phyloP scores from a whole-genome alignment of 495 filamentous ascomycete species.

The Hypoxylon crocopeplum region DNA sequence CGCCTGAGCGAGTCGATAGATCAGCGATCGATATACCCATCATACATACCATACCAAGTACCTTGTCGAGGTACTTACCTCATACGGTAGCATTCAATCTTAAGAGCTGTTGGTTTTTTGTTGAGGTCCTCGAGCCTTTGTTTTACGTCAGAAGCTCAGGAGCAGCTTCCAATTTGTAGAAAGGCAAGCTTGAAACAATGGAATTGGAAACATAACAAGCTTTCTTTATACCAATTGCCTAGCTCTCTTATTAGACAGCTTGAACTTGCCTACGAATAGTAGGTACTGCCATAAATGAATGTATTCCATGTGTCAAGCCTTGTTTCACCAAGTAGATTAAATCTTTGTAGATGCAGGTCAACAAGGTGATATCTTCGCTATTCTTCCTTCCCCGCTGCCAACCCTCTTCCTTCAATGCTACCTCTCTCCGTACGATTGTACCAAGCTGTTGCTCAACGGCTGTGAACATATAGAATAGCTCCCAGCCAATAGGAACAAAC shows the following conservation, averaged over 20 bases:
- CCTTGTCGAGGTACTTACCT: constrained; percentile 1
- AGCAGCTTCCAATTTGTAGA: constrained; percentile 6
- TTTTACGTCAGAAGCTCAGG: too few relatives aligned
- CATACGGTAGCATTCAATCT: constrained; percentile 8
- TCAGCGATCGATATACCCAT: constrained; percentile 23
- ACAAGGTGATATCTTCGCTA: too few relatives aligned
- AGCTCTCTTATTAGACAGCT: too few relatives aligned
- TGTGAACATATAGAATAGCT: constrained; percentile 5
- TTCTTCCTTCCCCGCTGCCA: constrained; percentile 12
- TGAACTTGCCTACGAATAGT: too few relatives aligned
- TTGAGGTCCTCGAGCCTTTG: too few relatives aligned
- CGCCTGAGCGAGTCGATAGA: constrained; percentile 4
- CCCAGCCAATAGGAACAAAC: constrained; percentile 16
- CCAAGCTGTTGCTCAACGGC: constrained; percentile 9
- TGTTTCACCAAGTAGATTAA: constrained; percentile 2
- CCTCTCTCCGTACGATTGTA: too few relatives aligned
- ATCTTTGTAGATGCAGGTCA: not conserved
- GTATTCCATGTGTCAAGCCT: constrained; percentile 1
- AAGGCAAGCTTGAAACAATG: constrained; percentile 10
- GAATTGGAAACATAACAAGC: not conserved
- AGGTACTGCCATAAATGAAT: too few relatives aligned
- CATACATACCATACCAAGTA: not conserved
- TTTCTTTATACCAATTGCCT: constrained; percentile 6
- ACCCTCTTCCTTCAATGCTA: constrained; percentile 9
- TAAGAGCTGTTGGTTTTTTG: not conserved